These are phyloP conservation scores for Quercus tomentella DNA, from an alignment of 331 rosid species.

Conservation along the genomic window DNA sequence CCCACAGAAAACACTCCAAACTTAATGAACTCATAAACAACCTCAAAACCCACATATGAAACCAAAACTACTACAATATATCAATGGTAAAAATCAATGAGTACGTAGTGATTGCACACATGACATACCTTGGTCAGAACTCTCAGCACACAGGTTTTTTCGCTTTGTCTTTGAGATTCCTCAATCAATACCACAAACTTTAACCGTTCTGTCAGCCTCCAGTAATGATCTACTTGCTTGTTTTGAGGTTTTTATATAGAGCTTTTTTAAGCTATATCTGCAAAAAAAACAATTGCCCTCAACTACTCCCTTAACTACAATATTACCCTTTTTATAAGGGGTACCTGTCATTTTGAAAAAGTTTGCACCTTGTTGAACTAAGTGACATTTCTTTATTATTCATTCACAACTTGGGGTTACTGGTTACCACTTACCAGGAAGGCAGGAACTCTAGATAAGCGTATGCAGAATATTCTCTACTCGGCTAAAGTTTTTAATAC, in stretches of 20 bases:
- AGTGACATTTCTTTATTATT: background rate
- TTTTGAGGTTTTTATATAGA: background rate
- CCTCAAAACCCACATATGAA: background rate
- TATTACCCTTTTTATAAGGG: background rate
- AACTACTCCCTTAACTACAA: background rate
- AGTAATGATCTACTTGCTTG: background rate
- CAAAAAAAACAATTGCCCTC: background rate
- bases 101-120: background rate
- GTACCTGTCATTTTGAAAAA: too few relatives aligned
- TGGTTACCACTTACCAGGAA: too few relatives aligned
- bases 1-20: background rate
- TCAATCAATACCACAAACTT: background rate
- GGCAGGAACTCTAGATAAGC: too few relatives aligned
- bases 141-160: background rate
- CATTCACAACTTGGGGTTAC: background rate
- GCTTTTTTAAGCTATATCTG: background rate
- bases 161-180: background rate
- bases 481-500: background rate
- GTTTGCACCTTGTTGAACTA: too few relatives aligned
- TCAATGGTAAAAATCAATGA: background rate
- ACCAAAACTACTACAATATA: background rate
- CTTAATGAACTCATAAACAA: background rate
- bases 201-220: background rate
- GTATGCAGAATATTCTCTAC: background rate
- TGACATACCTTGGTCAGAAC: conserved; percentile 1